Base-by-base conservation (phyloP, 306 rosid species). In the Begonia masoniana region DNA sequence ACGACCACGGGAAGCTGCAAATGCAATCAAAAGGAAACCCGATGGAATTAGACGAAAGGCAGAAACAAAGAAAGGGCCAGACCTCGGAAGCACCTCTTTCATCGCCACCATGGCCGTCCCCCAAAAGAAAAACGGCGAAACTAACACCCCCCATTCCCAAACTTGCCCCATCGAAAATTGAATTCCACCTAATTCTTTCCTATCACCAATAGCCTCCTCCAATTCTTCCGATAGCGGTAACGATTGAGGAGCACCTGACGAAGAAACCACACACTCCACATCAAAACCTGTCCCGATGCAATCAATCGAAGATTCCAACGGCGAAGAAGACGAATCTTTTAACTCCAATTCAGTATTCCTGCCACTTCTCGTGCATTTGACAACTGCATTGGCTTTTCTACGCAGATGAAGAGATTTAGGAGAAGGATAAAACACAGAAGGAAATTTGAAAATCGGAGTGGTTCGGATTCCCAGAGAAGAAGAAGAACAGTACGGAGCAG, bases 71-170 rank as follows among this genome's bases (percentile, higher is more conserved):
- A 82, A 85, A 10, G 97, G 95, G 0, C 95, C 97, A 3, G 62
- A 64, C 57, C 70, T 89, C 1, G 97, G 95, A 50, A 89, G 63
- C 56, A 89, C 84, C 58, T 78, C 95, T 60, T 89, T 89, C 97
- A 89, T 89, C 12, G 95, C 97, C 68, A 89, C 97, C 97, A 89
- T 89, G 4, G 97, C 87, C 15, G 95, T 85, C 0, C 97, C 97
- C 95, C 97, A 89, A 62, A 89, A 89, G 83, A 89, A 89, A 68
- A 89, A 85, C 23, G 97, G 95, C n/a, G 97, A 89, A 8, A 85
- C 75, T 64, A 89, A 41, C 59, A 89, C 94, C 15, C 64, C 69
- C 71, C 76, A 76, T 68, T 85, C 94, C 84, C 77, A 79, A 41
- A 66, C 62, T 64, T 36, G 60, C n/a, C 43, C 54, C 5, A 26